Conservation (phyloP, 495 filamentous ascomycete species). For the Copromyces sp. region DNA sequence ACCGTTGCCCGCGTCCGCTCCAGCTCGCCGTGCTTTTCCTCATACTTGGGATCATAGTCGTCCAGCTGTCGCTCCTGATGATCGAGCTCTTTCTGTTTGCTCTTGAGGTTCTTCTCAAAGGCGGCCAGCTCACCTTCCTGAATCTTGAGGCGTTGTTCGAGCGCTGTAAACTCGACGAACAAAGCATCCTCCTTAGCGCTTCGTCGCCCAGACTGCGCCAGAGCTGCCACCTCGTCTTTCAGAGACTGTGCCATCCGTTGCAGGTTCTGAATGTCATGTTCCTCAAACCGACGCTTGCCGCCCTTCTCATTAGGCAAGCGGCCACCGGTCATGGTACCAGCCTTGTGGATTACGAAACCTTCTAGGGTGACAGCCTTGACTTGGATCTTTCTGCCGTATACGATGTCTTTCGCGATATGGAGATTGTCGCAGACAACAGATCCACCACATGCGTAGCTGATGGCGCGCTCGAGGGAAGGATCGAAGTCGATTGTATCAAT, state of each 20-base stretch:
- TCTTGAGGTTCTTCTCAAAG: constrained; percentile 76
- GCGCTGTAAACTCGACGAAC: constrained; percentile 65
- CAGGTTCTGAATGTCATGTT: constrained; percentile 75
- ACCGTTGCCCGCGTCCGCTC: constrained; percentile 56
- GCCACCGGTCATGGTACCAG: constrained; percentile 95
- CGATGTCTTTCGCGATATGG: constrained; percentile 75
- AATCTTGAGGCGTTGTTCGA: constrained; percentile 68
- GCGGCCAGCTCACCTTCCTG: constrained; percentile 64
- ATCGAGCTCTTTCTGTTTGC: constrained; percentile 75
- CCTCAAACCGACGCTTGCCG: constrained; percentile 75
- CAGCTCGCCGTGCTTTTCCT: constrained; percentile 57
- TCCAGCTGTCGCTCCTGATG: constrained; percentile 59
- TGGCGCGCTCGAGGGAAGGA: constrained; percentile 73
- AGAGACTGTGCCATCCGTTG: constrained; percentile 57
- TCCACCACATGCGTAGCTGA: constrained; percentile 89
- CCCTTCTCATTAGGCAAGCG: constrained; percentile 61
- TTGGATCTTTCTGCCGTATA: constrained; percentile 74
- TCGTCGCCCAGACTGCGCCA: constrained; percentile 65
- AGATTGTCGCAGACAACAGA: constrained; percentile 91
- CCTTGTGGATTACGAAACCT: constrained; percentile 90
- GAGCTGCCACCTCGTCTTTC: constrained; percentile 56
- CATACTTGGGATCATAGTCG: constrained; percentile 68
- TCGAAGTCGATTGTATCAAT: constrained; percentile 97
- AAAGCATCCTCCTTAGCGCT: constrained; percentile 69
- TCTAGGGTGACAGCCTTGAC: constrained; percentile 91